phyloP scores from a whole-genome alignment of 768 basidiomycete genomes.

The Amanita exitialis region DNA sequence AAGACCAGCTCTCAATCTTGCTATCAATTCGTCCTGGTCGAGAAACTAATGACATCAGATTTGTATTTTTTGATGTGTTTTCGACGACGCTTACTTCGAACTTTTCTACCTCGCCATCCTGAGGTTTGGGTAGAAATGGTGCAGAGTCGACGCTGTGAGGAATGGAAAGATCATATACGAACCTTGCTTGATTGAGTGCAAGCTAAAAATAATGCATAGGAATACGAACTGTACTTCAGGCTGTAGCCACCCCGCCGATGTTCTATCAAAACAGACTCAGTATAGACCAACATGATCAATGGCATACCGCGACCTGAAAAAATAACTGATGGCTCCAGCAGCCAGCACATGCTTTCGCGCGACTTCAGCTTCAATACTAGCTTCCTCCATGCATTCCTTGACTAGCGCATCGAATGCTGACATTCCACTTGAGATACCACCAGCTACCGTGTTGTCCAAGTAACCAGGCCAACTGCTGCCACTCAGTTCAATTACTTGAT shows the following conservation, averaged over 20 bases:
- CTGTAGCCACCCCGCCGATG: slow-evolving; percentile 68
- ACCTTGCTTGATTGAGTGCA: slow-evolving; percentile 32
- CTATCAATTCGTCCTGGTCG: slow-evolving; percentile 47
- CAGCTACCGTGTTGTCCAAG: slow-evolving; percentile 87
- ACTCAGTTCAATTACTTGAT: not conserved
- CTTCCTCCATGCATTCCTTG: slow-evolving; percentile 93
- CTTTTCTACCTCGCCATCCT: slow-evolving; percentile 90
- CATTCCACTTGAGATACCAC: slow-evolving; percentile 82
- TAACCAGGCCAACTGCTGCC: slow-evolving; percentile 64
- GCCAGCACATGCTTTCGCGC: slow-evolving; percentile 48
- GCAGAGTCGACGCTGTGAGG: slow-evolving; percentile 39
- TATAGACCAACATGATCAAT: not conserved
- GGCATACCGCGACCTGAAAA: slow-evolving; percentile 42
- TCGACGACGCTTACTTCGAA: slow-evolving; percentile 53
- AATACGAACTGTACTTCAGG: slow-evolving; percentile 60
- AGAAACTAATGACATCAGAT: slow-evolving; percentile 44
- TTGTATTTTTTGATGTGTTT: not conserved
- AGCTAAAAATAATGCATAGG: not conserved
- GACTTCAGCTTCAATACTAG: slow-evolving; percentile 61
- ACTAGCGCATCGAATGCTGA: slow-evolving; percentile 62
- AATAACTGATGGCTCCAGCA: slow-evolving; percentile 74
- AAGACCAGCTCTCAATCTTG: slow-evolving; percentile 51
- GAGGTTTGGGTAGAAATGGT: slow-evolving; percentile 55
- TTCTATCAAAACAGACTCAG: slow-evolving; percentile 23
- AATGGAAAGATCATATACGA: slow-evolving; percentile 74